phyloP scores from a whole-genome alignment of 1,284 basidiomycete species.

The Rhodotorula sp. region DNA sequence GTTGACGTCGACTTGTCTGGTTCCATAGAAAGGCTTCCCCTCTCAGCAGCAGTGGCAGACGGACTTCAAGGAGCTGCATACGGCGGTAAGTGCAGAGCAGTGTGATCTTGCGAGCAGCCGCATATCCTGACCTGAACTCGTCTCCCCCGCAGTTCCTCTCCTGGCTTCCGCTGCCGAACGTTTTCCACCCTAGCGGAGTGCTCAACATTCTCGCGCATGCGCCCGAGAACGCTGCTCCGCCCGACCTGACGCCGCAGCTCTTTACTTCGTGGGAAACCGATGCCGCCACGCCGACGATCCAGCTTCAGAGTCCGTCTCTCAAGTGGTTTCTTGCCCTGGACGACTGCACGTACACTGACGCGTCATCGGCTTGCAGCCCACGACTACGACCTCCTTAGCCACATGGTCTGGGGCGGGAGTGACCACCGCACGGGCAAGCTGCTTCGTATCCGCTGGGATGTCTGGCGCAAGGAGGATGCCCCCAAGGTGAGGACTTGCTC shows the following conservation, averaged over 20 bases:
- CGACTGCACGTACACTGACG: background rate
- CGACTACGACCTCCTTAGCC: constrained; percentile 85
- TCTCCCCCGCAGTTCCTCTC: constrained; percentile 58
- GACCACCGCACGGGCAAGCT: constrained; percentile 18
- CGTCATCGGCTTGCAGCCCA: constrained; percentile 45
- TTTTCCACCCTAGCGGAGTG: constrained; percentile 81
- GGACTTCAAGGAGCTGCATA: constrained; percentile 2
- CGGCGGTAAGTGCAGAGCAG: background rate
- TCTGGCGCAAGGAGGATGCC: constrained; percentile 78
- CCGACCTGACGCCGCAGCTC: constrained; percentile 74
- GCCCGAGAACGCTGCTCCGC: constrained; percentile 73
- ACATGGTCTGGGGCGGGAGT: constrained; percentile 62
- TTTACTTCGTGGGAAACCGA: constrained; percentile 51
- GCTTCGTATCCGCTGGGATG: constrained; percentile 77
- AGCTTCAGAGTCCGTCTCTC: constrained; percentile 66
- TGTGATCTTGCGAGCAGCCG: background rate
- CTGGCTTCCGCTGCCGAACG: constrained; percentile 80
- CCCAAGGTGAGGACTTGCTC: constrained; percentile 50
- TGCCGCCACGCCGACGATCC: constrained; percentile 57
- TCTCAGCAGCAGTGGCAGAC: background rate
- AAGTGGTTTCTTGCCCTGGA: no score
- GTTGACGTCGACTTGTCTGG: background rate
- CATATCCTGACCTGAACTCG: no score
- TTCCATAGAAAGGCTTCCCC: constrained; percentile 11
- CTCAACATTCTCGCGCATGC: constrained; percentile 81